Evolutionary conservation across 495 filamentous ascomycete species (phyloP), one percentile per base, ranked within the genome.

Genomic region (Hypoxylon trugodes): DNA sequence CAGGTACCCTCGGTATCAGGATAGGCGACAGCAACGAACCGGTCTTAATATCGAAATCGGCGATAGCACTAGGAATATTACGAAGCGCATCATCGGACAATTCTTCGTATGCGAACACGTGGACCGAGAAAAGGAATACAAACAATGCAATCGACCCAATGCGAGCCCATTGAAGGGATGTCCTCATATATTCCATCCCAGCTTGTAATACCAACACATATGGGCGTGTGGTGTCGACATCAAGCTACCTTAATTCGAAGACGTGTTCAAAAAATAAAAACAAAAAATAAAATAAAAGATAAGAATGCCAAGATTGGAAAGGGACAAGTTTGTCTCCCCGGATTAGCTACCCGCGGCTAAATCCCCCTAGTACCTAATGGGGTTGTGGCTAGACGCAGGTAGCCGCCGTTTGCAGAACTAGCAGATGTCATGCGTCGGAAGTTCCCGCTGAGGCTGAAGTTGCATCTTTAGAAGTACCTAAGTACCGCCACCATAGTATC

Each of bases 1-100:
- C 93, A 21, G 93, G 89, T 13, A 96, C 91, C 49, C 93, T 89
- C 12, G 92, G 87, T 42, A 82, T 84, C 12, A 97, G 82, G 59
- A 97, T 91, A 3, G 93, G 93, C 1, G 92, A 77, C 43, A 97
- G 83, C 30, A 96, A 75, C 2, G 79, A 71, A 51, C 90, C 89
- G 47, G 59, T 70, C 59, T 78, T 77, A 61, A 92, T 91, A 72
- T 95, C 81, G 70, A 95, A 93, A 75, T 93, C 92, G 25, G 79
- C 56, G 30, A 78, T 81, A 3, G 86, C 86, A 51, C 81, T 59
- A 2, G 90, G 89, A 5, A 97, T 76, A 19, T 73, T 69, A 41
- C 77, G 76, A 26, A 97, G 79, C 13, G 88, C 84, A 46, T 81
- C 70, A 62, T 93, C 85, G n/a, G 93, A 90, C 57, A 96, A 77